Evolutionary conservation across 2,329 filamentous ascomycete species (phyloP), one percentile per base, ranked within the genome.

Genomic region (Aureobasidium vineae): DNA sequence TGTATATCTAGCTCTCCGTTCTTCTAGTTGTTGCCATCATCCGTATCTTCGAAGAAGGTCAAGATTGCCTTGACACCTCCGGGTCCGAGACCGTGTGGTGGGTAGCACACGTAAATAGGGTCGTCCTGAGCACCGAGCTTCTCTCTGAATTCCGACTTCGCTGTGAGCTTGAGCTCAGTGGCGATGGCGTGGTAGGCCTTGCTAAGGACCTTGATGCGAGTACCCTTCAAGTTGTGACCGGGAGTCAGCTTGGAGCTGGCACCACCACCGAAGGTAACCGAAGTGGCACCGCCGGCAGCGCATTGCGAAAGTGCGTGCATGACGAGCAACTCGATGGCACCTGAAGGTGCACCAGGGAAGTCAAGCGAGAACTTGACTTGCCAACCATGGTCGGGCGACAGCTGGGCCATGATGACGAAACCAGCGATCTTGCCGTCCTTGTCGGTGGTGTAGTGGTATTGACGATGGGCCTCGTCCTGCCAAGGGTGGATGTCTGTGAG

Each of bases 361-460:
- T 97, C 92, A 65, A 97, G 86, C n/a, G 90, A 90, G 82, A 95
- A 97, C 81, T 97, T 97, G 75, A 97, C 89, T 80, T 97, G 93
- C 87, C 92, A 96, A 65, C 93, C 93, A 75, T 96, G 86, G 41
- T 86, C 82, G 1, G 92, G 91, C 3, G 90, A 86, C 33, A 97
- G 86, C 76, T 92, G 90, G 63, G 90, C 90, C 72, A 97, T 82
- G 10, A 94, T 88, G n/a, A 94, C 89, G 67, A 97, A 85, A 40
- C 90, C 89, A 49, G 84, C 84, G 66, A 97, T 86, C 68, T 84
- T 86, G 69, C 90, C 90, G 19, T 90, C 85, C 73, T 85, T 83
- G 70, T 90, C 90, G 70, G 88, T 84, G 11, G 91, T 90, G 72
- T 91, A 90, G 74, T 93, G 91, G 81, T 96, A 97, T 70, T 91